phyloP scores from a whole-genome alignment of 1,284 basidiomycete species.

The Thecaphora thlaspeos region DNA sequence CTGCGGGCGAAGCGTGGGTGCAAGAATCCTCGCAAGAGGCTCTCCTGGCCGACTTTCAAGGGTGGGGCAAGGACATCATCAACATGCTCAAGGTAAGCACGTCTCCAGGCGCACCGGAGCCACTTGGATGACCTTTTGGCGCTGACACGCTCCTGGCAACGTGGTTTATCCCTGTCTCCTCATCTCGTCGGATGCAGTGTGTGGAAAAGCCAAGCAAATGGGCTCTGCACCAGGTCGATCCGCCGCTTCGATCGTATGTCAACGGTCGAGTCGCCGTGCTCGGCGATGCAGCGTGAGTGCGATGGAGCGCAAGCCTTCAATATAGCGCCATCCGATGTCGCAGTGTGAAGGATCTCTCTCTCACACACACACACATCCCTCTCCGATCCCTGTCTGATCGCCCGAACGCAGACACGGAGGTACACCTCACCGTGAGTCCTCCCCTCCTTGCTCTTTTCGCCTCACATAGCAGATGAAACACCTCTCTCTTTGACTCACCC shows the following conservation, averaged over 20 bases:
- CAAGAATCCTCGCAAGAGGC: slow-evolving; percentile 61
- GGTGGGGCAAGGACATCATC: slow-evolving; percentile 63
- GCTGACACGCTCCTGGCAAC: neutral
- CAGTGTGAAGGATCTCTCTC: no score
- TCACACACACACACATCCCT: no score
- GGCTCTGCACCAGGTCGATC: slow-evolving; percentile 66
- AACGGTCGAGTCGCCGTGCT: slow-evolving; percentile 63
- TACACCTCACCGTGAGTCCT: slow-evolving; percentile 61
- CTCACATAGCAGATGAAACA: no score
- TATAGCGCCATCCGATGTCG: no score
- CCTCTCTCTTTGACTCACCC: no score
- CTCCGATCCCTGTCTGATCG: no score
- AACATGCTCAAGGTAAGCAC: slow-evolving; percentile 54
- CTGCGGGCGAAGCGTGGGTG: slow-evolving; percentile 61
- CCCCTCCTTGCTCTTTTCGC: no score
- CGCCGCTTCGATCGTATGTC: slow-evolving; percentile 61
- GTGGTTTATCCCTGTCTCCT: slow-evolving; percentile 4
- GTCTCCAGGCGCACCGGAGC: no score
- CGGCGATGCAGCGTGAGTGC: slow-evolving; percentile 64
- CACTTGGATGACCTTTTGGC: no score
- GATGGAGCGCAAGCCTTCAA: no score
- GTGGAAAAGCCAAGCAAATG: slow-evolving; percentile 65
- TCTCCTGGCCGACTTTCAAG: slow-evolving; percentile 62
- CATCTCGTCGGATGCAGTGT: slow-evolving; percentile 39
- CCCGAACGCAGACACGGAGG: slow-evolving; percentile 64